Base-by-base conservation (phyloP, 1,284 basidiomycete genomes). In the Trametes versicolor region DNA sequence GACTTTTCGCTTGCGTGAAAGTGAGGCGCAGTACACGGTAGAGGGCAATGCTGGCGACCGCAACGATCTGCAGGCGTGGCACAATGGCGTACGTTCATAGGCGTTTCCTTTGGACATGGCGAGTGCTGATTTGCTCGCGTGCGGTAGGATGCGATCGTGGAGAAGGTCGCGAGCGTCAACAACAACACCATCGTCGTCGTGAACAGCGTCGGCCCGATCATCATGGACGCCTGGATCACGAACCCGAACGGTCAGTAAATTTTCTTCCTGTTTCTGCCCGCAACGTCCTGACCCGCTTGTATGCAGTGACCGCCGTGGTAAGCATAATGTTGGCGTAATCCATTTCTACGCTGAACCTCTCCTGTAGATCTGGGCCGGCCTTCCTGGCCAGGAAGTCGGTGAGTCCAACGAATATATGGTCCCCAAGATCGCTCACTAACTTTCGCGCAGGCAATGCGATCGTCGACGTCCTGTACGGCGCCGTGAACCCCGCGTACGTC, bases 11-110 rank as follows among this genome's bases (percentile, higher is more conserved):
- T 75, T 90, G 88, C 0, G 87, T 86, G 82, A 84, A 5, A 69
- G 68, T 1, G 85, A 86, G 73, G 83, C 80, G 1, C 87, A 87
- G 68, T 82, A 89, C 64, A 87, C 83, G 1, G 86, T 91, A 1
- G 88, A 90, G 73, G 83, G 84, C 8, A 85, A 88, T 66, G 84
- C 81, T 25, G 88, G 88, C 5, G 91, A 93, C 73, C 82, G 90
- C 21, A 91, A 91, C 71, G 83, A 92, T 72, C 76, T 92, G 37
- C 81, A 85, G 4, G 87, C 90, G 0, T 93, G 91, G 91, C 83
- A 90, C 72, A 80, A 80, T 64, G 91, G 91, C 15, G 84, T 82
- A 71, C 63, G 77, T 72, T 68, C 76, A 32, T 4, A 32, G 8
- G 8, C 62, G 73, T 76, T 43, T 78, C 78, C 27, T 77, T 78